Conservation (phyloP, 306 rosid genomes). For the Fragaria vesca region DNA sequence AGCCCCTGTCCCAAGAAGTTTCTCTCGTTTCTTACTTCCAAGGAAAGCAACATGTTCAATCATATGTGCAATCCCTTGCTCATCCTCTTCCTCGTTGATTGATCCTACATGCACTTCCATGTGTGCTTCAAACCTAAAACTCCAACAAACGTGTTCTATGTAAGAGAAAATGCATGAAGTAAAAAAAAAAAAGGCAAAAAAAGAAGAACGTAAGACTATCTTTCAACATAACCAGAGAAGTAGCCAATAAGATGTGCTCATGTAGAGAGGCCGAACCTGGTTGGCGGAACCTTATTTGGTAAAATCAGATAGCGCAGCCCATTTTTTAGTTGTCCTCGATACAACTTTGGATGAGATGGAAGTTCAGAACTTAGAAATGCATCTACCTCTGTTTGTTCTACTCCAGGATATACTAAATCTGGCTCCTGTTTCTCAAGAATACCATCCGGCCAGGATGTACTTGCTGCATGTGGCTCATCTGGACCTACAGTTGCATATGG, state of each 20-base stretch:
- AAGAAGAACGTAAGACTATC: background rate
- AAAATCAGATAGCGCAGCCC: constrained; percentile 80
- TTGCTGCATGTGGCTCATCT: constrained; percentile 95
- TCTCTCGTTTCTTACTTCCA: constrained; percentile 99
- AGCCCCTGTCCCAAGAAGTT: constrained; percentile 96
- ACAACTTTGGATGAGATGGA: constrained; percentile 84
- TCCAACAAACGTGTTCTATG: constrained; percentile 11
- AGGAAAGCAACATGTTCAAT: constrained; percentile 99
- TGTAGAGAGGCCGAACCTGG: constrained; percentile 42
- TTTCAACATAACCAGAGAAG: background rate
- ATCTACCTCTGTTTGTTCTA: constrained; percentile 45
- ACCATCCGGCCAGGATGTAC: constrained; percentile 80
- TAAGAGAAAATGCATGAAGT: background rate
- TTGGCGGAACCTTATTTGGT: constrained; percentile 95
- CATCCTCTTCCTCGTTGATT: constrained; percentile 92
- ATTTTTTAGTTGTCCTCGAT: constrained; percentile 78
- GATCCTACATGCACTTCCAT: constrained; percentile 98
- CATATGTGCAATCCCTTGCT: constrained; percentile 99
- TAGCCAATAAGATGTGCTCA: background rate
- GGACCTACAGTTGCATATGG: constrained; percentile 81
- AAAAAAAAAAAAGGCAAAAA: background rate
- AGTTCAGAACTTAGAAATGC: constrained; percentile 70
- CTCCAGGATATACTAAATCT: constrained; percentile 48
- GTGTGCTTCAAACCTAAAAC: constrained; percentile 95
- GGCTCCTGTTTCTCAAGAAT: constrained; percentile 67